Conservation (phyloP, 2,329 filamentous ascomycete genomes). For the Sporothrix brasiliensis region DNA sequence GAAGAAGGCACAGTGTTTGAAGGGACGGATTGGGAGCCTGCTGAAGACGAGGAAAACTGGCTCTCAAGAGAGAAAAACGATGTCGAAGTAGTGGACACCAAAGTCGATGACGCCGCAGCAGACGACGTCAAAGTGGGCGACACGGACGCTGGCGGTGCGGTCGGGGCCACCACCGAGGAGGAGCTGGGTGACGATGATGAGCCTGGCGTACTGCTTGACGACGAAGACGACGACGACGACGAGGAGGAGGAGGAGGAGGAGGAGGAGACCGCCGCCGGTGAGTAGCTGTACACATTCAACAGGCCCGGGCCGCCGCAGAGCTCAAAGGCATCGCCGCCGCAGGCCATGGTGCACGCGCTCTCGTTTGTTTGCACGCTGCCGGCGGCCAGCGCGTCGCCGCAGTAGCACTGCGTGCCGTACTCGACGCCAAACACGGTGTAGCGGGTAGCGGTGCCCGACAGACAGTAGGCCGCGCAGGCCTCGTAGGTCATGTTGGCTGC, state of each 20-base stretch:
- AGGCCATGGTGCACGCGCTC: conserved; percentile 33
- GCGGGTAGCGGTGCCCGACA: conserved; percentile 39
- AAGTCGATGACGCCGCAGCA: no score
- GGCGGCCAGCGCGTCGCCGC: conserved; percentile 41
- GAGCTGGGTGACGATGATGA: background rate
- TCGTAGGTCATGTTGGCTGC: conserved; percentile 51
- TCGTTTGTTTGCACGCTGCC: conserved; percentile 27
- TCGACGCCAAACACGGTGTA: conserved; percentile 55
- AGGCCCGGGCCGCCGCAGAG: conserved; percentile 34
- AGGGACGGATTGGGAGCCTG: no score
- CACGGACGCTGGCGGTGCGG: no score
- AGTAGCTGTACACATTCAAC: conserved; percentile 32
- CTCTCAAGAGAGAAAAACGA: no score
- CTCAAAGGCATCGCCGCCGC: conserved; percentile 32
- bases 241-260: no score
- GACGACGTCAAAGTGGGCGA: no score
- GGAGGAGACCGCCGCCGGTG: background rate
- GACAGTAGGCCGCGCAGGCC: conserved; percentile 54
- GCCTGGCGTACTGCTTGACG: background rate
- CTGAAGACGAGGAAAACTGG: no score
- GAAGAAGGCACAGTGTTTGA: background rate
- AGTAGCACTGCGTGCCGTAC: conserved; percentile 57
- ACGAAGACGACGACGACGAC: background rate
- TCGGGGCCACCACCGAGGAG: background rate
- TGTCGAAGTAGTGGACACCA: no score